Evolutionary conservation across 1,139 yeast species (phyloP).

Genomic region (Geotrichum australiense): DNA sequence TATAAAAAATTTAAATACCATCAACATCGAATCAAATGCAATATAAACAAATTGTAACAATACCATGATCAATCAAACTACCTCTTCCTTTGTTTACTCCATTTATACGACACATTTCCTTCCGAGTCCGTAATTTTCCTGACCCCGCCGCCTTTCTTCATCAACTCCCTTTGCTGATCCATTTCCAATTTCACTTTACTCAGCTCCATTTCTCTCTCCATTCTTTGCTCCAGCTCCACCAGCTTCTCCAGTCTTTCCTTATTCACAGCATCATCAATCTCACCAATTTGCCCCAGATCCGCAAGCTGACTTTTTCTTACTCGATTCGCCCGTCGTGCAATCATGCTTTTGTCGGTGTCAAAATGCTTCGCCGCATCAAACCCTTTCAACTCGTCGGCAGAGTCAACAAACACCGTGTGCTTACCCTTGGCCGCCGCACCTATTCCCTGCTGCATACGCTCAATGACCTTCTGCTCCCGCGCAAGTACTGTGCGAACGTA

Average conservation of each 20-base stretch:
- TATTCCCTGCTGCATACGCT: constrained; percentile 49
- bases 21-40: too few species aligned
- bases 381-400: constrained; percentile 44
- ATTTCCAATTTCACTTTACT: constrained; percentile 62
- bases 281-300: constrained; percentile 22
- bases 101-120: constrained; percentile 37
- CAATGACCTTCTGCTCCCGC: constrained; percentile 60
- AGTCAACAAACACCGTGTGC: constrained; percentile 82
- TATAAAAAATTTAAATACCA: too few species aligned
- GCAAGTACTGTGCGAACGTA: constrained; percentile 73
- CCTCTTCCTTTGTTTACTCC: constrained; percentile 17
- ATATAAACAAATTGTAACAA: too few species aligned
- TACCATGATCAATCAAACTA: too few species aligned
- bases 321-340: constrained; percentile 66
- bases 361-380: constrained; percentile 63
- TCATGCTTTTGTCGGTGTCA: constrained; percentile 59
- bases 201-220: constrained; percentile 63
- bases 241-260: constrained; percentile 54
- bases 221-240: constrained; percentile 38
- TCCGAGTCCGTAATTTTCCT: constrained; percentile 55
- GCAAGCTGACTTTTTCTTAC: constrained; percentile 56
- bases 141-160: constrained; percentile 85
- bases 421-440: constrained; percentile 45
- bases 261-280: constrained; percentile 29
- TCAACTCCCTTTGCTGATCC: constrained; percentile 73